These are phyloP conservation scores for Tribonema minus DNA, from an alignment of 108 stramenopile species.

Conservation along the genomic window DNA sequence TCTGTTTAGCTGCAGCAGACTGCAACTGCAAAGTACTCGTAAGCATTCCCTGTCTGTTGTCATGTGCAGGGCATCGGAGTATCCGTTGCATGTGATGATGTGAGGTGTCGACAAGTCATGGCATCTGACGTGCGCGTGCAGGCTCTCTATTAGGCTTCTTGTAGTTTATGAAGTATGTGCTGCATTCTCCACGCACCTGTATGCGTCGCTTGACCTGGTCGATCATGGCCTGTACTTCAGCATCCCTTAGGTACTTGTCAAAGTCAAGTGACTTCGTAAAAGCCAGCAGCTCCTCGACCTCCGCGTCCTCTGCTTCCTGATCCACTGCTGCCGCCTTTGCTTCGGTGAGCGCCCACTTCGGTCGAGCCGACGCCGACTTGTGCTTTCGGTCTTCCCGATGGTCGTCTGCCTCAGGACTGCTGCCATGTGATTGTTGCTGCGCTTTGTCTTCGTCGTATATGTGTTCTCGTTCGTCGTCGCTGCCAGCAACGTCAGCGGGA, in stretches of 20 bases:
- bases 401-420: no score
- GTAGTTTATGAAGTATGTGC: no score
- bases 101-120: no score
- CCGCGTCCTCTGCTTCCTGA: constrained; percentile 46
- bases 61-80: no score
- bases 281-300: constrained; percentile 68
- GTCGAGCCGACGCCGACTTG: background rate
- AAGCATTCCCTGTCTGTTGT: no score
- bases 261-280: constrained; percentile 71
- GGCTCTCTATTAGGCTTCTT: no score
- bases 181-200: background rate
- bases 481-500: no score
- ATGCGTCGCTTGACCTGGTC: constrained; percentile 47
- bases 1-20: no score
- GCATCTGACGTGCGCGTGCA: no score
- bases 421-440: no score
- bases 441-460: background rate
- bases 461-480: background rate
- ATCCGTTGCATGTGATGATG: background rate
- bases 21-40: no score
- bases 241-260: constrained; percentile 70
- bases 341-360: constrained; percentile 72
- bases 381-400: background rate
- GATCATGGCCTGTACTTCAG: constrained; percentile 64
- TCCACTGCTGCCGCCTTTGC: constrained; percentile 45